Base-by-base conservation (phyloP, 2,329 filamentous ascomycete genomes). In the Scedosporium boydii region DNA sequence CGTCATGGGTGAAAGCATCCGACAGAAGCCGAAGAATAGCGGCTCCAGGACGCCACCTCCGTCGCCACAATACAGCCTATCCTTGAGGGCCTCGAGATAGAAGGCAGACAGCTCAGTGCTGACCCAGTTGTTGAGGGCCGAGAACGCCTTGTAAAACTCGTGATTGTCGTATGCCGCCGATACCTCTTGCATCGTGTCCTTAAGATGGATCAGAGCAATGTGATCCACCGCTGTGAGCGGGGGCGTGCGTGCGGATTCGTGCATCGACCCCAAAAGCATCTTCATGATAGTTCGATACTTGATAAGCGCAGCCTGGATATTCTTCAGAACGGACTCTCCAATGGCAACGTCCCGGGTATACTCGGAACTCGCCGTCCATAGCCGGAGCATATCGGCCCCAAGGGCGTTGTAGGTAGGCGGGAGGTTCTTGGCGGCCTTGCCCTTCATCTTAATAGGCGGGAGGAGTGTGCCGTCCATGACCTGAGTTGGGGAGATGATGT, bases 351-450 rank as follows among this genome's bases (percentile, higher is more conserved):
- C 95, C 18, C 84, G 85, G 3, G 91, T 96, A 73, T 95, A 98
- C 74, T 99, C 93, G 68, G 89, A 91, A 73, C 89, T 91, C 3
- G 93, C 93, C 29, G 86, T 93, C 93, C 93, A 98, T 29, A 99
- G 77, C 10, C 96, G 87, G 62, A 99, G 80, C 3, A 89, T 90
- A 74, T 99, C 93, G 0, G 93, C 83, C 0, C 95, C 95, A 63
- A 97, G 83, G 0, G 85, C 85, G 69, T 93, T 90, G 65, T 84
- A 86, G 2, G 75, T 71, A 1, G 73, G 69, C 14, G 58, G 34
- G 4, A 27, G 10, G 18, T 3, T 7, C 58, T 59, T 59, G 70
- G 44, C 44, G 26, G 61, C 61, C 67, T 87, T 87, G 56, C 77
- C 77, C 69, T 85, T 87, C 53, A 75, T 75, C 70, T 89, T 90